Base-by-base conservation (phyloP, 2,329 filamentous ascomycete genomes). In the Metarhizium robertsii region DNA sequence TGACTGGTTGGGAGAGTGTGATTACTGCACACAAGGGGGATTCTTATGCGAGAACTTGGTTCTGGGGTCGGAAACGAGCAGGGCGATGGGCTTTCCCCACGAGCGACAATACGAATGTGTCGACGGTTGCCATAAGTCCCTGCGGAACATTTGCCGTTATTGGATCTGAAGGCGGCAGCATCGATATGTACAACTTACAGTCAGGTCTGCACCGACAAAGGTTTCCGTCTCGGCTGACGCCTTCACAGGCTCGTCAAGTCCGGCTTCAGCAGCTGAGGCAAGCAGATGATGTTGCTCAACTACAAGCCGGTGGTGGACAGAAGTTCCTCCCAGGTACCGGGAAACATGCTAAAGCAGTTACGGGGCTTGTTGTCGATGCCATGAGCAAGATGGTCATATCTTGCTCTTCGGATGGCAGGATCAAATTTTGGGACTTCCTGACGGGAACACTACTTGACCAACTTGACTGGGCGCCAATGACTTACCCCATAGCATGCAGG, bases 401-500 rank as follows among this genome's bases (percentile, higher is more conserved):
- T 58, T 95, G 91, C 67, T 87, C 90, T 2, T 73, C 91, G 14
- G 94, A 99, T 69, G 94, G 94, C 36, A 95, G 87, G 69, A 80
- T 97, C 64, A 97, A 96, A 75, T 97, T 99, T 68, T 99, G 95
- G 95, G 89, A 95, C 61, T 95, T 99, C 60, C 71, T 84, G n/a
- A 90, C 88, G 0, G 94, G 92, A 7, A 80, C 83, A 48, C 78
- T 97, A 2, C 67, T 88, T 11, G 81, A 92, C 59, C 85, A 96
- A 65, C 83, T 97, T 53, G 85, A 92, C 68, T 95, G 91, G 87
- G 83, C 86, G 48, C 70, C 71, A 6, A 89, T 88, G 79, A 85
- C 85, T 4, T 81, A 85, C 49, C 85, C 95, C 53, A 88, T 84
- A 0, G 84, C 81, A 16, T 85, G 92, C 62, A 85, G 86, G 56